A percentile compares a stretch with the other conserved stretches of the same genome.
phyloP scores from a whole-genome alignment of 1,284 basidiomycete species.

The Dichomitus squalens region DNA sequence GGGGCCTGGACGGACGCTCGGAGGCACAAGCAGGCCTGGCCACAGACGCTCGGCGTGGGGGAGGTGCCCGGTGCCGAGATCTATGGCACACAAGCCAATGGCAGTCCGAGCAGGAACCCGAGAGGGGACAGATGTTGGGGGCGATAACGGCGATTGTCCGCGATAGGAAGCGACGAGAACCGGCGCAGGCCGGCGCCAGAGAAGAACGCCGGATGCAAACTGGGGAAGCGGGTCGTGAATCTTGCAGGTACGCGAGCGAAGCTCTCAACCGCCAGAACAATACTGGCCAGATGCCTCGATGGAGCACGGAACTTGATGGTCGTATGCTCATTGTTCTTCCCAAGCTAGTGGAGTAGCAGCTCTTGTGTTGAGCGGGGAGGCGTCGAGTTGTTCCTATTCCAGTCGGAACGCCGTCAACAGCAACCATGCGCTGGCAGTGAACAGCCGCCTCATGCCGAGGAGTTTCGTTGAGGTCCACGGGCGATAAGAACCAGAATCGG shows the following conservation, averaged over 20 bases:
- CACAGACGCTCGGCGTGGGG: slow-evolving; percentile 9
- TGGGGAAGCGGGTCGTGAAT: slow-evolving; percentile 7
- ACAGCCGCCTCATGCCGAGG: background rate
- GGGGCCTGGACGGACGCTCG: background rate
- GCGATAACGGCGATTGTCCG: slow-evolving; percentile 22
- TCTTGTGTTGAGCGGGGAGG: background rate
- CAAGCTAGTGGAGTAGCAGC: background rate
- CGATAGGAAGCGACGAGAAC: slow-evolving; percentile 16
- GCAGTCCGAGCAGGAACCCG: slow-evolving; percentile 16
- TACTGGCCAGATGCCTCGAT: slow-evolving; percentile 5
- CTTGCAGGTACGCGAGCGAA: slow-evolving; percentile 18
- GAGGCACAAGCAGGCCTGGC: background rate
- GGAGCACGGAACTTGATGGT: slow-evolving; percentile 12
- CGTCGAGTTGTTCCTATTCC: background rate
- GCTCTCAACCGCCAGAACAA: slow-evolving; percentile 16
- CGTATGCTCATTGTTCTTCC: slow-evolving; percentile 2
- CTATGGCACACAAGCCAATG: slow-evolving; percentile 15
- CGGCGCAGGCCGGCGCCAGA: slow-evolving; percentile 2
- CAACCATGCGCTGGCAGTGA: background rate
- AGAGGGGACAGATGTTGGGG: slow-evolving; percentile 9
- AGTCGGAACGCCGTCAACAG: background rate
- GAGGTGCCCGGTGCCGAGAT: slow-evolving; percentile 23
- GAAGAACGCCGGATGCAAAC: slow-evolving; percentile 18
- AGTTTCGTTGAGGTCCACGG: background rate
- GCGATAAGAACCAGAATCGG: background rate